phyloP scores from a whole-genome alignment of 768 basidiomycete species.

The Lentinula sp. region DNA sequence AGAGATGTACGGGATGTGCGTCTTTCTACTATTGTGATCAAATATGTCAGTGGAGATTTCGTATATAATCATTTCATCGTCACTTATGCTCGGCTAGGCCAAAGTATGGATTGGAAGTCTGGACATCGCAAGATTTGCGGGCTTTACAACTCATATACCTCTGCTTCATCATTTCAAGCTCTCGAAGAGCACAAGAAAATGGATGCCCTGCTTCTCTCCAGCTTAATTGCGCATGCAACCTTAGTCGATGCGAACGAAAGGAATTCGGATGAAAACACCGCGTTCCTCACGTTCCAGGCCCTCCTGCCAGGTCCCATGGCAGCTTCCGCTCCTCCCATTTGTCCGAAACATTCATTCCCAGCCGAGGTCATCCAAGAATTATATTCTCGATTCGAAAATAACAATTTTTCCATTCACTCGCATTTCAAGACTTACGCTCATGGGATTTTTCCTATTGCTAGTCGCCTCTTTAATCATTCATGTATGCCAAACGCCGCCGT shows the following conservation, averaged over 20 bases:
- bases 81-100: conserved; percentile 39
- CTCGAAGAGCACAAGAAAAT: conserved; percentile 48
- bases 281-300: conserved; percentile 29
- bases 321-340: conserved; percentile 21
- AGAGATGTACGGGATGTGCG: conserved; percentile 59
- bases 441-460: conserved; percentile 72
- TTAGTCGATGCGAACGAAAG: conserved; percentile 13
- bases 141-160: conserved; percentile 35
- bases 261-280: conserved; percentile 13
- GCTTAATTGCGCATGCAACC: conserved; percentile 42
- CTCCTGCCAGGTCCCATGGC: conserved; percentile 37
- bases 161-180: conserved; percentile 39
- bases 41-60: conserved; percentile 40
- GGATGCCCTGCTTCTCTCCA: conserved; percentile 61
- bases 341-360: conserved; percentile 22
- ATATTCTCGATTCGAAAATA: conserved; percentile 67
- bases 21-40: conserved; percentile 70
- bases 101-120: conserved; percentile 57
- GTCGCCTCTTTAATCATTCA: conserved; percentile 80
- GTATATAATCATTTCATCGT: conserved; percentile 2
- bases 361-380: conserved; percentile 25
- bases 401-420: conserved; percentile 75
- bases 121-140: conserved; percentile 72
- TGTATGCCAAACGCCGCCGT: conserved; percentile 69
- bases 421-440: conserved; percentile 66